These are phyloP conservation scores for Eutypella sp. DNA, from an alignment of 2,329 filamentous ascomycete genomes.

Conservation along the genomic window DNA sequence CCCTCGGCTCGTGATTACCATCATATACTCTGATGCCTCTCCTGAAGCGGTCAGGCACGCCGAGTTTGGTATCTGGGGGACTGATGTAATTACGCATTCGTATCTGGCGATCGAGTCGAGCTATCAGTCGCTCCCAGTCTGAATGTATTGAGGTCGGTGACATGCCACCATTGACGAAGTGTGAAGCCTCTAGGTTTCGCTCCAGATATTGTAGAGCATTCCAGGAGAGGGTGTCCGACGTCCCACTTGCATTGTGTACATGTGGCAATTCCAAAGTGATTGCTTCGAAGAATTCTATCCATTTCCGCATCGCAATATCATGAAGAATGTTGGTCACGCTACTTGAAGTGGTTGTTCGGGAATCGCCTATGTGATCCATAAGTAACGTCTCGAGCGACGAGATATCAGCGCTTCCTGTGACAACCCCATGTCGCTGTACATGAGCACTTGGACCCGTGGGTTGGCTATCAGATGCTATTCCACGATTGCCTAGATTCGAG, in stretches of 20 bases:
- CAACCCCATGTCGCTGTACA: background rate
- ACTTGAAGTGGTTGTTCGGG: background rate
- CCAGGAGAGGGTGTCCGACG: constrained; percentile 21
- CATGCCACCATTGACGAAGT: constrained; percentile 2
- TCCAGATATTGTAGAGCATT: constrained; percentile 29
- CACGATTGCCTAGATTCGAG: constrained; percentile 13
- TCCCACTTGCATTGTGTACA: background rate
- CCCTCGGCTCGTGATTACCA: too few species aligned
- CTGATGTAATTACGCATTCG: constrained; percentile 15
- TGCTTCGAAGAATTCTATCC: constrained; percentile 32
- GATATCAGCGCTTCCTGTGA: constrained; percentile 10
- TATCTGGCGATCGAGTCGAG: constrained; percentile 23
- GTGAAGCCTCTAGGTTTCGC: constrained; percentile 26
- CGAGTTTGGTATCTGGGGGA: constrained; percentile 4
- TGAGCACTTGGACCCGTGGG: background rate
- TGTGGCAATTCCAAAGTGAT: constrained; percentile 12
- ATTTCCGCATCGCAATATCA: constrained; percentile 21
- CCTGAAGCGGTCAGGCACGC: background rate
- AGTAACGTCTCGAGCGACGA: constrained; percentile 24
- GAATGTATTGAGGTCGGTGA: background rate
- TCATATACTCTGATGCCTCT: background rate
- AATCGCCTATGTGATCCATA: constrained; percentile 11
- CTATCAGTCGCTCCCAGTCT: constrained; percentile 29
- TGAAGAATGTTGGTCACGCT: constrained; percentile 9
- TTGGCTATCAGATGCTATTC: constrained; percentile 3